phyloP scores from a whole-genome alignment of 805 yeast species.

The Lipomyces kockii region DNA sequence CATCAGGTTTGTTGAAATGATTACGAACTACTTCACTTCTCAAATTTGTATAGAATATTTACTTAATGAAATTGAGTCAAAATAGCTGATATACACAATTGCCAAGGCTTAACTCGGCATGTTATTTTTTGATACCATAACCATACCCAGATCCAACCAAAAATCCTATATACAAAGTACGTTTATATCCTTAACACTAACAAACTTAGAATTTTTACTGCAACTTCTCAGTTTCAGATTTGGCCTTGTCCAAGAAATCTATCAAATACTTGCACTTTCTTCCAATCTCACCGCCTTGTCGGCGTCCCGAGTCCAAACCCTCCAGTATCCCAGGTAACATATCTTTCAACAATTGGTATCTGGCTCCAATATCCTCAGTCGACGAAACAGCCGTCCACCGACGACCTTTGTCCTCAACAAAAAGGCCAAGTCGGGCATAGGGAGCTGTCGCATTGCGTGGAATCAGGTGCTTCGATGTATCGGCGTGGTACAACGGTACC shows the following conservation, averaged over 20 bases:
- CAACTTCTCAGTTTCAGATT: conserved; percentile 2
- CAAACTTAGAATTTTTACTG: background rate
- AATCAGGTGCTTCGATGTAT: conserved; percentile 57
- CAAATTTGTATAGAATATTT: too few species aligned
- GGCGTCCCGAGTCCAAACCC: conserved; percentile 57
- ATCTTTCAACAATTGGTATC: conserved; percentile 58
- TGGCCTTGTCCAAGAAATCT: conserved; percentile 23
- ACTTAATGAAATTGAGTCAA: too few species aligned
- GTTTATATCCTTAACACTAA: too few species aligned
- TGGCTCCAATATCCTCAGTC: conserved; percentile 65
- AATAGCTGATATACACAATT: too few species aligned
- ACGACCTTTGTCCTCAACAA: conserved; percentile 48
- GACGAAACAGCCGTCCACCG: conserved; percentile 47
- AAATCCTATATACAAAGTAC: background rate
- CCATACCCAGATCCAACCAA: background rate
- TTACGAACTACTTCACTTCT: too few species aligned
- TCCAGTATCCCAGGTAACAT: conserved; percentile 55
- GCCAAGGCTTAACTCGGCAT: too few species aligned
- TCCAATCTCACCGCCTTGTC: conserved; percentile 78
- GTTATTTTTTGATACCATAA: background rate
- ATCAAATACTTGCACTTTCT: conserved; percentile 42
- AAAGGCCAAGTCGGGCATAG: conserved; percentile 65
- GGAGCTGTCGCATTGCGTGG: conserved; percentile 62
- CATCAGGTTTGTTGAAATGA: too few species aligned
- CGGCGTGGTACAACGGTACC: conserved; percentile 50